Evolutionary conservation across 768 basidiomycete species (phyloP).

Genomic region (Tremella mesenterica): DNA sequence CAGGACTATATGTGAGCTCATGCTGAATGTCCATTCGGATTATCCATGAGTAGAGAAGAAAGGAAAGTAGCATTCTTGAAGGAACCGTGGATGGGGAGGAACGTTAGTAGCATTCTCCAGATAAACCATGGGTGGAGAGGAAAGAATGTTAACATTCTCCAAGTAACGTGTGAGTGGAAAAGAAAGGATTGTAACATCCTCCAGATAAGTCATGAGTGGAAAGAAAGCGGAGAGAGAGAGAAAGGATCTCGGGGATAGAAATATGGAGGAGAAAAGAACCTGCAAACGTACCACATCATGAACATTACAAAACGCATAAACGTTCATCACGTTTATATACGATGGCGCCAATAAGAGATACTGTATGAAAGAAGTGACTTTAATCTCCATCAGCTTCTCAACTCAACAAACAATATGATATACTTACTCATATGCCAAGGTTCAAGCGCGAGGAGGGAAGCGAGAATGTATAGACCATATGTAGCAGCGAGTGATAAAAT

Average conservation of each 20-base stretch:
- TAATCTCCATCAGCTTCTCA: neutral
- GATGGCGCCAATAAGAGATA: constrained; percentile 68
- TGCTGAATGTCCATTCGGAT: neutral
- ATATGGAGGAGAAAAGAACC: neutral
- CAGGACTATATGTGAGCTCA: constrained; percentile 52
- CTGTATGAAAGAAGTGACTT: constrained; percentile 76
- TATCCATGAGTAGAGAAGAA: neutral
- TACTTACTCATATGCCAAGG: constrained; percentile 81
- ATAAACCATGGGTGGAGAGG: neutral
- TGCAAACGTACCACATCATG: constrained; percentile 42
- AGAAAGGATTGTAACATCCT: too few relatives aligned
- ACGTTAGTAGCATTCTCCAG: too few relatives aligned
- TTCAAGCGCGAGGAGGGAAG: constrained; percentile 74
- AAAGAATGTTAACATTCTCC: neutral
- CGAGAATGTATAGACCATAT: constrained; percentile 73
- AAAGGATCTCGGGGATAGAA: too few relatives aligned
- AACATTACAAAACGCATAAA: constrained; percentile 51
- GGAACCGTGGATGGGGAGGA: neutral
- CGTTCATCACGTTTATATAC: constrained; percentile 86
- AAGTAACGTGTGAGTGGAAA: too few relatives aligned
- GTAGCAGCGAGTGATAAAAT: constrained; percentile 79
- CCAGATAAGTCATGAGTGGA: neutral
- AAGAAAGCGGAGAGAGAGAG: too few relatives aligned
- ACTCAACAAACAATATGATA: neutral
- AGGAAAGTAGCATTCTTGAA: neutral